phyloP scores from a whole-genome alignment of 495 filamentous ascomycete species.

The Aspergillus nanangensis region DNA sequence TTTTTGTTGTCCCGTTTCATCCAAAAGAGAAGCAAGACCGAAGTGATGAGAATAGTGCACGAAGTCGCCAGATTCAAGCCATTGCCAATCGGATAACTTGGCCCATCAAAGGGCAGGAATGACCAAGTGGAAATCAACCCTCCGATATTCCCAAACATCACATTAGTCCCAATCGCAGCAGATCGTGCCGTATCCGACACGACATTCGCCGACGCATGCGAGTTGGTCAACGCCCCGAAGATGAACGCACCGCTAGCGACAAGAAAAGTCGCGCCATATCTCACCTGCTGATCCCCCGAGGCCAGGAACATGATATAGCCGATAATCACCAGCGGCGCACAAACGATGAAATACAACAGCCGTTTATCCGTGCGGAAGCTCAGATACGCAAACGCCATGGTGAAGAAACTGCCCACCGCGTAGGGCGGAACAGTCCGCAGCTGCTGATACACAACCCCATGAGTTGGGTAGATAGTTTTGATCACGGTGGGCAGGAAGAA shows the following conservation, averaged over 20 bases:
- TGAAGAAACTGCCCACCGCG: constrained; percentile 63
- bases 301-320: constrained; percentile 74
- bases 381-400: constrained; percentile 54
- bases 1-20: constrained; percentile 62
- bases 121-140: constrained; percentile 68
- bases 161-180: constrained; percentile 59
- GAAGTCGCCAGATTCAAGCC: constrained; percentile 65
- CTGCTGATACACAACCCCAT: constrained; percentile 53
- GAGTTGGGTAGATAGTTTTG: constrained; percentile 52
- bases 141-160: constrained; percentile 71
- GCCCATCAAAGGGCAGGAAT: constrained; percentile 60
- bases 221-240: constrained; percentile 59
- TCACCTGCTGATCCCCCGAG: constrained; percentile 42
- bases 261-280: constrained; percentile 69
- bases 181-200: constrained; percentile 65
- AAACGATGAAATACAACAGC: constrained; percentile 38
- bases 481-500: constrained; percentile 74
- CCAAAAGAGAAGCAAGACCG: constrained; percentile 47
- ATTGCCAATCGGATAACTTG: constrained; percentile 70
- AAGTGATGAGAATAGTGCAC: constrained; percentile 45
- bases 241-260: constrained; percentile 54
- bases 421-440: constrained; percentile 71
- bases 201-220: constrained; percentile 66
- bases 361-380: constrained; percentile 55
- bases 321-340: constrained; percentile 53